Base-by-base conservation (phyloP, 495 filamentous ascomycete species). In the Aspergillus panamensis region DNA sequence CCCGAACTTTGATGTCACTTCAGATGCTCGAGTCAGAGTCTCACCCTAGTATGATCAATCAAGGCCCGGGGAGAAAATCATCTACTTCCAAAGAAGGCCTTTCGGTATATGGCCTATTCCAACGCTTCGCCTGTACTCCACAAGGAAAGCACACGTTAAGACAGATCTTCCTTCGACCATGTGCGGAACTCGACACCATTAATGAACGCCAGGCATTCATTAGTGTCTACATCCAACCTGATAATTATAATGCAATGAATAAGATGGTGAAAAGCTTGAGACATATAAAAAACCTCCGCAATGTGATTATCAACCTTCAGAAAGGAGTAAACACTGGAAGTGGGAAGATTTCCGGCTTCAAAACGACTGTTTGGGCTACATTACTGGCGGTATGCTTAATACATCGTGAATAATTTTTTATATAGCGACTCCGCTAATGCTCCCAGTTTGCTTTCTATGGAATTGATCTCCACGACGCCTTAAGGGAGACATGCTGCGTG, bases 31-130 rank as follows among this genome's bases (percentile, higher is more conserved):
- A 89, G 51, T 84, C 86, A 6, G 92, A 97, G 63, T 85, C 84
- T 16, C 90, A 94, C 71, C 92, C 92, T 8, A 90, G 92, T 58
- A 84, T 84, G 44, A 87, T 94, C 48, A 89, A 87, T 65, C 89
- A 91, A 70, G 90, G 89, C 1, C 86, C 88, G 12, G 83, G 80
- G 10, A 84, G 73, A 59, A 84, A 81, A 6, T 78, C 80, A 8
- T 86, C 87, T 0, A 87, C 86, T 13, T 82, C 86, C 0, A 97
- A 96, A 68, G 91, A 97, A 69, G 87, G 85, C 8, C 80, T 97
- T n/a, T 96, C 92, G 2, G 72, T 98, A 1, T 95, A 88, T 60
- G 94, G 92, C 4, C 77, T 95, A 12, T 91, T 95, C 59, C 83
- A 87, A 43, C 80, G 87, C 39, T 76, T 93, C 57, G 88, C 95